A percentile compares a stretch with the other conserved stretches of the same genome.
phyloP scores from a whole-genome alignment of 2,329 filamentous ascomycete genomes.

The Ploettnerulaceae sp. region DNA sequence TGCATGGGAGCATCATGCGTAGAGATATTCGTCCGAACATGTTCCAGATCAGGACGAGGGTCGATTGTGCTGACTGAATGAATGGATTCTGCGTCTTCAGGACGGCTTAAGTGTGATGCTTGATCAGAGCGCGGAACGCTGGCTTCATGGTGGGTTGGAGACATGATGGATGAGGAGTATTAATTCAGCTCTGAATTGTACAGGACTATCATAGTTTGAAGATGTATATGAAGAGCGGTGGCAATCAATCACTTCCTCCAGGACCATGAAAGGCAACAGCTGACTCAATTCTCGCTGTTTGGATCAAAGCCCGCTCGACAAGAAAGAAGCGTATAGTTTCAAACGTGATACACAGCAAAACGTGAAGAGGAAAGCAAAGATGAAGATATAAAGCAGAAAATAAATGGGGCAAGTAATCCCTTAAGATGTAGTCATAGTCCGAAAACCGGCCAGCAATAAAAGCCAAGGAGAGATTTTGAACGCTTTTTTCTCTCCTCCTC shows the following conservation, averaged over 20 bases:
- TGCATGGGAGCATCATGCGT: slow-evolving; percentile 31
- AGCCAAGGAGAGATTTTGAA: too few relatives aligned
- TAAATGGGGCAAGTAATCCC: too few relatives aligned
- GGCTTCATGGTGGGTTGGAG: slow-evolving; percentile 22
- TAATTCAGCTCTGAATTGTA: slow-evolving; percentile 14
- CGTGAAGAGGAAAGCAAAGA: too few relatives aligned
- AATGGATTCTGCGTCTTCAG: slow-evolving; percentile 23
- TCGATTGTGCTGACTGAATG: slow-evolving; percentile 16
- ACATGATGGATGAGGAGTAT: slow-evolving; percentile 21
- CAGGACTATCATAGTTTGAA: slow-evolving; percentile 12
- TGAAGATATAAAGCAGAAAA: too few relatives aligned
- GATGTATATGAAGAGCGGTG: slow-evolving; percentile 3
- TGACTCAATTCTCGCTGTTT: neutral
- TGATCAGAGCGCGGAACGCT: slow-evolving; percentile 4
- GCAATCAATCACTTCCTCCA: slow-evolving; percentile 5
- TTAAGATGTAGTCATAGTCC: too few relatives aligned
- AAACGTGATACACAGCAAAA: slow-evolving; percentile 6
- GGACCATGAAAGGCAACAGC: slow-evolving; percentile 14
- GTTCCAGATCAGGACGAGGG: slow-evolving; percentile 12
- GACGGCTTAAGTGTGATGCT: slow-evolving; percentile 6
- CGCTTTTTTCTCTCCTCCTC: too few relatives aligned
- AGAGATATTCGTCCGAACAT: slow-evolving; percentile 28
- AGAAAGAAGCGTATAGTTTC: neutral
- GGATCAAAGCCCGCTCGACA: neutral
- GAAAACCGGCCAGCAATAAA: too few relatives aligned